These are phyloP conservation scores for Jamesozyma hellenica DNA, from an alignment of 805 yeast genomes.

Conservation along the genomic window DNA sequence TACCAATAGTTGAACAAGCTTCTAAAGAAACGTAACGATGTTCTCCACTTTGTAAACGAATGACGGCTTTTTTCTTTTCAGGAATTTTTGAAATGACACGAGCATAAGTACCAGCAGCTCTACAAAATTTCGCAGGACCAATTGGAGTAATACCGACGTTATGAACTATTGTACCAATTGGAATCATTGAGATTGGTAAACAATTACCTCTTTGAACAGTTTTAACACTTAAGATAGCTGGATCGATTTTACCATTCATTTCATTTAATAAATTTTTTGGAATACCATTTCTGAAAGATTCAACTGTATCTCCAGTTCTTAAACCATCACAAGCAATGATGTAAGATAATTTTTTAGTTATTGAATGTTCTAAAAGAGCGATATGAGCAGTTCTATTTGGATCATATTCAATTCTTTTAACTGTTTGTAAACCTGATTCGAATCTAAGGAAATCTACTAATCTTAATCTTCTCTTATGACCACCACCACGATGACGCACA, in stretches of 20 bases:
- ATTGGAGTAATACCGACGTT: constrained; percentile 67
- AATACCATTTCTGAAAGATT: constrained; percentile 80
- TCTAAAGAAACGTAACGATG: constrained; percentile 79
- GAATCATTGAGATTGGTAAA: constrained; percentile 82
- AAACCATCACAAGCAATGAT: constrained; percentile 87
- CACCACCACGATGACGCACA: constrained; percentile 94
- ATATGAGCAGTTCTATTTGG: constrained; percentile 91
- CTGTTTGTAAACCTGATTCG: constrained; percentile 63
- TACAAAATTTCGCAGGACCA: constrained; percentile 81
- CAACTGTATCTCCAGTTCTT: constrained; percentile 85
- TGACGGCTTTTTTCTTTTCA: constrained; percentile 59
- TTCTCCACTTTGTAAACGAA: constrained; percentile 84
- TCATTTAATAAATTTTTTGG: constrained; percentile 63
- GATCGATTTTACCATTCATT: constrained; percentile 89
- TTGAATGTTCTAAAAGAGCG: constrained; percentile 64
- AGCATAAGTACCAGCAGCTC: constrained; percentile 92
- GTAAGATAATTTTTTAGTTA: constrained; percentile 57
- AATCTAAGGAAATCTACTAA: constrained; percentile 65
- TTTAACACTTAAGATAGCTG: constrained; percentile 77
- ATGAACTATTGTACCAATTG: constrained; percentile 87
- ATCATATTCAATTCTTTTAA: constrained; percentile 85
- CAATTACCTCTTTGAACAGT: constrained; percentile 92
- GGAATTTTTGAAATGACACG: constrained; percentile 73
- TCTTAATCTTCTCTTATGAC: constrained; percentile 81
- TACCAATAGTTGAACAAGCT: constrained; percentile 89